Evolutionary conservation across 2,329 filamentous ascomycete species (phyloP), one percentile per base, ranked within the genome.

Genomic region (Hawksworthiomyces lignivorus): DNA sequence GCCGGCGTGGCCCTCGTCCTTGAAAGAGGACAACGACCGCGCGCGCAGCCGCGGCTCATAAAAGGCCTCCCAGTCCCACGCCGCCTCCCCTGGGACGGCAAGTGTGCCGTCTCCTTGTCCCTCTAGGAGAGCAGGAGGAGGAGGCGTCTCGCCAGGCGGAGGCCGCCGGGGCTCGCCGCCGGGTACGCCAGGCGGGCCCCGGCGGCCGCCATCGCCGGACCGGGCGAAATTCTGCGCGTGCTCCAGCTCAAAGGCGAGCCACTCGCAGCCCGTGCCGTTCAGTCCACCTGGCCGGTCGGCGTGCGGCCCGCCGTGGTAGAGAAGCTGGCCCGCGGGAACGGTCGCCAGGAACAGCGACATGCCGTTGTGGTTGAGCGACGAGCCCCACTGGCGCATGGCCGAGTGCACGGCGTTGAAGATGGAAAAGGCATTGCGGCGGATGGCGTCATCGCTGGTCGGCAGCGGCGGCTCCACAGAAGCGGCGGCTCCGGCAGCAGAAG

Each of bases 191-290:
- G 7, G 19, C 21, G 31, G 14, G 21, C 24, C 11, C 18, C 18
- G 21, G 3, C 4, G 18, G 18, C 11, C 17, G 24, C 36, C 26
- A 4, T 30, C 31, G 18, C 39, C 35, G 33, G 36, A 39, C 15
- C 56, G 54, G 2, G 81, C 77, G 60, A 88, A 87, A 3, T 67
- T 55, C 49, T 82, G 67, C 0, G 83, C 80, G 58, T 88, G 84
- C 52, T 88, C 83, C 4, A 82, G 72, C 56, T 88, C 84, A 53
- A 87, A 88, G 0, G 84, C 84, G 1, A 88, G 65, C 82, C 84
- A 87, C 52, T 87, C 79, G 4, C 69, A 72, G 0, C 47, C 47
- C 19, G 34, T 22, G 1, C 38, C 43, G 20, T n/a, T 33, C 1
- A 47, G 7, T 2, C 68, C 71, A 3, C 60, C 57, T 0, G 84